Evolutionary conservation across 306 rosid species (phyloP).

Genomic region (Carpinus fangiana): DNA sequence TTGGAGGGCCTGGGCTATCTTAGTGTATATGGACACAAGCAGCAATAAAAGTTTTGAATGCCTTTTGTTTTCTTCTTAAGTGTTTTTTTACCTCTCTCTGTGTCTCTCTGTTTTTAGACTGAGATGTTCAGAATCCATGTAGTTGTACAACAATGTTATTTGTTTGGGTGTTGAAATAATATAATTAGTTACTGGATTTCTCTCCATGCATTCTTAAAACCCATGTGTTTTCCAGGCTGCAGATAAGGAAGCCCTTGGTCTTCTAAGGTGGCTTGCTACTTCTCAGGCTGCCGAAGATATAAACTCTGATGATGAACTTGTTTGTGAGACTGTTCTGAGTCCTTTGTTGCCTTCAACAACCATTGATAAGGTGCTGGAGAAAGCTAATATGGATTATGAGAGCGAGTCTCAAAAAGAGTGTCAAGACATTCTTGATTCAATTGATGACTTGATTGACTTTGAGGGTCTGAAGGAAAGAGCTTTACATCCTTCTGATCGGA

Average conservation of each 20-base stretch:
- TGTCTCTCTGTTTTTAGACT: neutral
- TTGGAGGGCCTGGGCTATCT: neutral
- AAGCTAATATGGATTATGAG: conserved; percentile 72
- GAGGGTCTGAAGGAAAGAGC: conserved; percentile 46
- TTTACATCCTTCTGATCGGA: conserved; percentile 32
- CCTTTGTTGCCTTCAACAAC: conserved; percentile 75
- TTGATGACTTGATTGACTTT: conserved; percentile 56
- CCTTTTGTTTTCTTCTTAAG: neutral
- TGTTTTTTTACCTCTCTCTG: neutral
- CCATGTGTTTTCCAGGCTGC: conserved; percentile 48
- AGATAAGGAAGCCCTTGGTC: conserved; percentile 69
- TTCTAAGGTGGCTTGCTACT: conserved; percentile 83
- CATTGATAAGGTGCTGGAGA: conserved; percentile 73
- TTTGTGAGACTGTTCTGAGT: conserved; percentile 67
- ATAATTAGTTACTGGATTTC: neutral
- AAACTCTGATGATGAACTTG: conserved; percentile 85
- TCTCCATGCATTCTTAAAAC: conserved; percentile 21
- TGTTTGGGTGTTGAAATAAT: neutral
- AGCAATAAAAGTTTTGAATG: neutral
- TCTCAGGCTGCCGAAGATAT: conserved; percentile 79
- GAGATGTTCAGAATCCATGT: neutral
- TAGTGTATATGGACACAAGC: neutral
- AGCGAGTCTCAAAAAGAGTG: conserved; percentile 92
- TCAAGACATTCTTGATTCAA: conserved; percentile 89
- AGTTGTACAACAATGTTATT: conserved; percentile 1